Percentiles rank a stretch among this genome's conserved stretches.
Evolutionary conservation across 176 grass and related monocot species (phyloP).

Genomic region (Triticum urartu): DNA sequence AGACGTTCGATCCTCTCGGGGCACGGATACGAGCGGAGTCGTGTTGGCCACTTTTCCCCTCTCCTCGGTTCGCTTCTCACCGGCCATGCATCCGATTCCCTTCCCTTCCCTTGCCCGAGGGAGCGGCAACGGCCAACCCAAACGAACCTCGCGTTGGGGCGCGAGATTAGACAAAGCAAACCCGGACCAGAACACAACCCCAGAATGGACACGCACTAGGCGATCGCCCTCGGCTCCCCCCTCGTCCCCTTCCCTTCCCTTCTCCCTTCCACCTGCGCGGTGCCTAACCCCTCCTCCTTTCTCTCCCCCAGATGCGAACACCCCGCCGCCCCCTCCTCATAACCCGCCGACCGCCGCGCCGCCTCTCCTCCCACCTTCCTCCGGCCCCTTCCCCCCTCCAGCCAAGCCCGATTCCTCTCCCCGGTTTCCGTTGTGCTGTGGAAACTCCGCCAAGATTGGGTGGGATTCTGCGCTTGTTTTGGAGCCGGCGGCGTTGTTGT

Average conservation of each 20-base stretch:
- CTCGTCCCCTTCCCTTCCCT: too few relatives aligned
- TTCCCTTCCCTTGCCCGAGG: background rate
- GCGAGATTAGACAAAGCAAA: slow-evolving; percentile 9
- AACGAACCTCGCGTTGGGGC: background rate
- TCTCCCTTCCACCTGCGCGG: background rate
- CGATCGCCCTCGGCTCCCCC: background rate
- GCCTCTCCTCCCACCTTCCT: background rate
- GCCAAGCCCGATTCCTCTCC: background rate
- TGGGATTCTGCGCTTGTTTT: background rate
- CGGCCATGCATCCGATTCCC: too few relatives aligned
- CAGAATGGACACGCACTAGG: background rate
- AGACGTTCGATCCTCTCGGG: too few relatives aligned
- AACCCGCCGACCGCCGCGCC: background rate
- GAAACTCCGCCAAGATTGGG: background rate
- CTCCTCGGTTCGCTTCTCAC: too few relatives aligned
- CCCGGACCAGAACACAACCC: background rate
- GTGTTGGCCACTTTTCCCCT: too few relatives aligned
- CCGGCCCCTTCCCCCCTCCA: background rate
- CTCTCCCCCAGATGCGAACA: slow-evolving; percentile 35
- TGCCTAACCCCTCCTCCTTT: background rate
- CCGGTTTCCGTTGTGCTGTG: background rate
- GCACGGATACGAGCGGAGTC: too few relatives aligned
- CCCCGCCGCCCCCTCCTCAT: background rate
- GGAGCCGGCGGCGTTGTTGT: background rate
- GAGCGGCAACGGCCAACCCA: background rate